Percentiles rank a stretch among this genome's conserved stretches.
Evolutionary conservation across 352 stramenopile genomes (phyloP).

Genomic region (Pythium insidiosum): DNA sequence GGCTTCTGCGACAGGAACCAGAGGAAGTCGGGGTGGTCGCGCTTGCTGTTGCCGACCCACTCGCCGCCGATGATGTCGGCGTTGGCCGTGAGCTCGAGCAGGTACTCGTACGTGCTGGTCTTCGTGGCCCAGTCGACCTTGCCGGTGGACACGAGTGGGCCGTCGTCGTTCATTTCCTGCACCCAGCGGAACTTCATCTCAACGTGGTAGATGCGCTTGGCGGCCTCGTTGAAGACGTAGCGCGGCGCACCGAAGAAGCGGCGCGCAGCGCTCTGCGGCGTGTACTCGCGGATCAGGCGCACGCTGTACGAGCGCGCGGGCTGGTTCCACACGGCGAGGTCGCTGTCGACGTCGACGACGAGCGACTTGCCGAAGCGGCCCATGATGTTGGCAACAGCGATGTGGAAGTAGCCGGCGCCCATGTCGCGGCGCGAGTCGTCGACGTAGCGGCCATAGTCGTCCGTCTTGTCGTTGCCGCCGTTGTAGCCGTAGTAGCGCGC

Average conservation of each 20-base stretch:
- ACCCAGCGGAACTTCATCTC: no score
- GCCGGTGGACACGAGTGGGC: no score
- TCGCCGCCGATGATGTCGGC: background rate
- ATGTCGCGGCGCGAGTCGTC: slow-evolving; percentile 3
- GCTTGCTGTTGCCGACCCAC: background rate
- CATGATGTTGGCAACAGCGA: slow-evolving; percentile 4
- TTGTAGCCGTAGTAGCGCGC: slow-evolving; percentile 1
- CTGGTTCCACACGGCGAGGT: slow-evolving; percentile 5
- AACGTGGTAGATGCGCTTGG: no score
- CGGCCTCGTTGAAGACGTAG: no score
- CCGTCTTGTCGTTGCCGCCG: no score
- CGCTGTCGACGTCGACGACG: slow-evolving; percentile 2
- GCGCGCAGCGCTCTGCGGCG: no score
- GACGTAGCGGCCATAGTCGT: slow-evolving; percentile 3
- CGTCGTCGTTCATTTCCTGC: no score
- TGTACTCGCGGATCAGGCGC: no score
- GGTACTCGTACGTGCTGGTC: no score
- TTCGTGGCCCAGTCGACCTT: no score
- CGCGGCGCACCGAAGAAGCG: no score
- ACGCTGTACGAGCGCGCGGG: slow-evolving; percentile 4
- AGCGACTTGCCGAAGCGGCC: background rate
- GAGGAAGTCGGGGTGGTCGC: background rate
- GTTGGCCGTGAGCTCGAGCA: background rate
- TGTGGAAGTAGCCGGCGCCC: slow-evolving; percentile 4
- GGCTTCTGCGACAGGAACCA: no score